phyloP scores from a whole-genome alignment of 2,329 filamentous ascomycete species.

The Clarireedia hainanense region DNA sequence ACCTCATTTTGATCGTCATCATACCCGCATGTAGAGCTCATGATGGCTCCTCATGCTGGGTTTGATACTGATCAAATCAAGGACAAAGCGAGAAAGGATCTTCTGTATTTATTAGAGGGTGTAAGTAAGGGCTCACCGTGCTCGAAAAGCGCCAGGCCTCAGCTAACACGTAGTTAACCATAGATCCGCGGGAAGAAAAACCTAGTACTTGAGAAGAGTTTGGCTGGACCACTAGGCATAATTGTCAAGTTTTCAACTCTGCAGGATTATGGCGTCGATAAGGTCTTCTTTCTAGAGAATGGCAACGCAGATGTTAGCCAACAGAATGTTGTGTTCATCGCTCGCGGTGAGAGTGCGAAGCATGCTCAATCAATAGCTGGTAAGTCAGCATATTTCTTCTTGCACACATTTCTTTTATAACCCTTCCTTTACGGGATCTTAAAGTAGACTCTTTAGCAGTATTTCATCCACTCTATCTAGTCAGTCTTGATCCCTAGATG shows the following conservation, averaged over 20 bases:
- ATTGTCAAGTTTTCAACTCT: slow-evolving; percentile 93
- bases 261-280: slow-evolving; percentile 96
- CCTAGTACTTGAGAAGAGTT: slow-evolving; percentile 80
- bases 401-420: neutral
- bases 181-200: slow-evolving; percentile 99
- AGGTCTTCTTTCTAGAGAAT: slow-evolving; percentile 95
- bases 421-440: slow-evolving; percentile 36
- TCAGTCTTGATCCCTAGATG: slow-evolving; percentile 50
- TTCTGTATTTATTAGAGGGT: slow-evolving; percentile 85
- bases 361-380: slow-evolving; percentile 83
- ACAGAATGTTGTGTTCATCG: slow-evolving; percentile 90
- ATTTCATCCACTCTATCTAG: slow-evolving; percentile 44
- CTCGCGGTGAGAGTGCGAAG: slow-evolving; percentile 78
- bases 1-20: slow-evolving; percentile 6
- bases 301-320: slow-evolving; percentile 90
- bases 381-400: slow-evolving; percentile 36
- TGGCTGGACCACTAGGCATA: slow-evolving; percentile 82
- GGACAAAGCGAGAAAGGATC: slow-evolving; percentile 77
- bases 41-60: slow-evolving; percentile 61
- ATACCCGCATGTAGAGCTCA: slow-evolving; percentile 42
- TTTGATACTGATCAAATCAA: slow-evolving; percentile 71
- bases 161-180: slow-evolving; percentile 26
- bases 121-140: slow-evolving; percentile 54
- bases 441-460: slow-evolving; percentile 53
- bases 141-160: slow-evolving; percentile 14